Percentiles rank a stretch among this genome's conserved stretches.
Evolutionary conservation across 1,284 basidiomycete species (phyloP).

Genomic region (Trichosporon sp.): DNA sequence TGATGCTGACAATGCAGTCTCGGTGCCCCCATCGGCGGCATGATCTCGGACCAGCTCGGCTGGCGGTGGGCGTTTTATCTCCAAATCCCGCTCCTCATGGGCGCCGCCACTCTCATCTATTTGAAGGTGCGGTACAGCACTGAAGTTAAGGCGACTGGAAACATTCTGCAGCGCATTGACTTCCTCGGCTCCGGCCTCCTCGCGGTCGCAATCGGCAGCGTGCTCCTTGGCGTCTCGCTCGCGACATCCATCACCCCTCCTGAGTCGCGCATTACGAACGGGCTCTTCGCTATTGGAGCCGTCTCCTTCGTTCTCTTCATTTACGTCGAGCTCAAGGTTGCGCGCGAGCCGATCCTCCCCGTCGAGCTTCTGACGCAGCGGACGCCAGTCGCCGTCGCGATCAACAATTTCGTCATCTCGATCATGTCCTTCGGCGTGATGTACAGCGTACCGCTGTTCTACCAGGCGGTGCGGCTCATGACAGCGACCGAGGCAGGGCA

Average conservation of each 20-base stretch:
- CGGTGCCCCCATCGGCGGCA: constrained; percentile 86
- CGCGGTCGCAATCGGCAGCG: constrained; percentile 65
- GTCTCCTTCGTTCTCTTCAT: constrained; percentile 61
- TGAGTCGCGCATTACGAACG: constrained; percentile 58
- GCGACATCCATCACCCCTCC: constrained; percentile 56
- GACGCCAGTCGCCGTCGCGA: constrained; percentile 71
- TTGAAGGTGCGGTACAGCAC: constrained; percentile 59
- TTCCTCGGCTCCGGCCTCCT: constrained; percentile 74
- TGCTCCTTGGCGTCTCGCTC: constrained; percentile 69
- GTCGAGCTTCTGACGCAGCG: constrained; percentile 61
- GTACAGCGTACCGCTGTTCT: constrained; percentile 82
- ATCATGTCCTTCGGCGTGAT: constrained; percentile 75
- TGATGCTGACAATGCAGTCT: constrained; percentile 55
- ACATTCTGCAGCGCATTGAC: constrained; percentile 71
- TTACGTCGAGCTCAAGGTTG: constrained; percentile 66
- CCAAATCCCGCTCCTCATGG: constrained; percentile 67
- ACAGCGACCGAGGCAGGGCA: constrained; percentile 69
- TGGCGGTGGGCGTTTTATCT: constrained; percentile 62
- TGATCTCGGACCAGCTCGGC: constrained; percentile 74
- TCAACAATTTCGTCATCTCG: constrained; percentile 63
- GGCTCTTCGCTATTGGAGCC: constrained; percentile 59
- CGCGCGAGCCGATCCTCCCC: constrained; percentile 79
- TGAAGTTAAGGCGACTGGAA: background rate
- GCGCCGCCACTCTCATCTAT: constrained; percentile 64
- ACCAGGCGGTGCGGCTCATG: constrained; percentile 73